These are phyloP conservation scores for Aureobasidium subglaciale DNA, from an alignment of 2,329 filamentous ascomycete genomes.

Conservation along the genomic window DNA sequence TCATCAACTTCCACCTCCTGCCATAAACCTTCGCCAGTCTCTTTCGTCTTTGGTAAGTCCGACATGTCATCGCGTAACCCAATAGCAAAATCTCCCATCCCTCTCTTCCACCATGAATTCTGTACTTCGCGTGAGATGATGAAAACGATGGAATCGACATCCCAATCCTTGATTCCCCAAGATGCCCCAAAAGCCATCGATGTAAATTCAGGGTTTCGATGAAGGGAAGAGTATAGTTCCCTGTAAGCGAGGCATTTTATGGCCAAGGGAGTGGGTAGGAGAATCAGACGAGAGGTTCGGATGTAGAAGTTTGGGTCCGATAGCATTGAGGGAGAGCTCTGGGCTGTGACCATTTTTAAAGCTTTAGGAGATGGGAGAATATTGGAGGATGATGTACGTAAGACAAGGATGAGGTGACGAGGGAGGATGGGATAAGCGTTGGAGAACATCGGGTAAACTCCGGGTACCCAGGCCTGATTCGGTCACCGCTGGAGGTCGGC, in stretches of 20 bases:
- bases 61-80: not conserved
- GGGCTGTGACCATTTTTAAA: too few relatives aligned
- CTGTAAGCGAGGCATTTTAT: not conserved
- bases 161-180: not conserved
- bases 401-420: too few relatives aligned
- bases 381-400: too few relatives aligned
- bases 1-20: not conserved
- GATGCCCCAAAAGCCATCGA: not conserved
- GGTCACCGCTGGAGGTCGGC: too few relatives aligned
- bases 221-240: not conserved
- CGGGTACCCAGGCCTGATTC: too few relatives aligned
- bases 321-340: too few relatives aligned
- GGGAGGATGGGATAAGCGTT: too few relatives aligned
- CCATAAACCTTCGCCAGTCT: too few relatives aligned
- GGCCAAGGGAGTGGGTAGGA: not conserved
- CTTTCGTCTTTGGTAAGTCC: not conserved
- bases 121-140: not conserved
- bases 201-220: not conserved
- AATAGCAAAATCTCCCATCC: not conserved
- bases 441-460: too few relatives aligned
- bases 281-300: not conserved
- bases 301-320: too few relatives aligned
- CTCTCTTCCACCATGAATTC: not conserved
- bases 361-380: too few relatives aligned
- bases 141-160: not conserved